phyloP scores from a whole-genome alignment of 2,329 filamentous ascomycete species.

The Cladosporium sp. region DNA sequence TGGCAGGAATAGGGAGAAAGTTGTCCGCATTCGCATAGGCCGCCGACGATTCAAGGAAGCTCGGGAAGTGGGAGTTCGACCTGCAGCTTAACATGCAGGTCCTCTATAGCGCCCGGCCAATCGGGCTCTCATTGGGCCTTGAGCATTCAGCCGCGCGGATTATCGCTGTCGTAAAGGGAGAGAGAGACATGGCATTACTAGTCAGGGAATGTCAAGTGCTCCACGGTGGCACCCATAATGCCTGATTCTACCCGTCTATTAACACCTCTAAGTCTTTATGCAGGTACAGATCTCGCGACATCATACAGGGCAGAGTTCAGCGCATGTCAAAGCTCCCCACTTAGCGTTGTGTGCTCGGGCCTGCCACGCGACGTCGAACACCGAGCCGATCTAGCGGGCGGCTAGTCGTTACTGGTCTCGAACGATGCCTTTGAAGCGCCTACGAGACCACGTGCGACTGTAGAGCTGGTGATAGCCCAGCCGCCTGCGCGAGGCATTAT shows the following conservation, averaged over 20 bases:
- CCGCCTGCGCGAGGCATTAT: too few relatives aligned
- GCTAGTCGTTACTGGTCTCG: neutral
- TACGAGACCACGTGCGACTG: neutral
- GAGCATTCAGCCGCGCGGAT: neutral
- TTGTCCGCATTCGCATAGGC: neutral
- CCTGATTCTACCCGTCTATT: neutral
- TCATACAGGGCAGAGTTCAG: neutral
- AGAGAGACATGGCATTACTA: too few relatives aligned
- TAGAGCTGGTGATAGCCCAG: neutral
- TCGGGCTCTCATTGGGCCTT: neutral
- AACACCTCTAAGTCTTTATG: neutral
- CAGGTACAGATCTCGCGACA: neutral
- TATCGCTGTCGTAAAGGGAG: neutral
- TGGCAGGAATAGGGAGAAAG: neutral
- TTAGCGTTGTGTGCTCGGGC: neutral
- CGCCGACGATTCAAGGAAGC: neutral
- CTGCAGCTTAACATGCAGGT: conserved; percentile 4
- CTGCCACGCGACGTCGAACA: neutral
- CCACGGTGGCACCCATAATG: neutral
- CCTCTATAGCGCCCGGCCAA: neutral
- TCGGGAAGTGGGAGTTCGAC: neutral
- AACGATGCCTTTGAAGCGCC: too few relatives aligned
- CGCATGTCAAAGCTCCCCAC: neutral
- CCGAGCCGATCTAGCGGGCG: conserved; percentile 1
- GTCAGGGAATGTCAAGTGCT: neutral